Percentiles rank a stretch among this genome's conserved stretches.
Evolutionary conservation across 192 early-diverging fungal genomes (phyloP).

Genomic region (Podila clonocystis): DNA sequence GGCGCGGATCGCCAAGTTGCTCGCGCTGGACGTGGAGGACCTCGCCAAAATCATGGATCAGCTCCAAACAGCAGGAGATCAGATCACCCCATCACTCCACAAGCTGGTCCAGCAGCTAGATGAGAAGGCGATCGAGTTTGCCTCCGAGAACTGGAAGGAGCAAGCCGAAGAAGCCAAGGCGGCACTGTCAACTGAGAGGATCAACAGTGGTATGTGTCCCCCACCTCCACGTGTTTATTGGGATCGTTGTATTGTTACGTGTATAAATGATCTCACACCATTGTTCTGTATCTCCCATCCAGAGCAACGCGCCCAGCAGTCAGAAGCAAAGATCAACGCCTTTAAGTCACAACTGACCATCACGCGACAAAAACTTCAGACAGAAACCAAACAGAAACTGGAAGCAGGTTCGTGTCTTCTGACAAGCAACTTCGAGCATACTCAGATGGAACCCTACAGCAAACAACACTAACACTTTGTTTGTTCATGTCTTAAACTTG

Average conservation of each 20-base stretch:
- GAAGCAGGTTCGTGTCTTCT: constrained; percentile 21
- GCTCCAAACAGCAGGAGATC: constrained; percentile 15
- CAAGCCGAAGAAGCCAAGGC: constrained; percentile 43
- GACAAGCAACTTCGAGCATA: background rate
- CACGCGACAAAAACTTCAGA: constrained; percentile 16
- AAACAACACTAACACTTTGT: background rate
- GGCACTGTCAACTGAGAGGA: constrained; percentile 26
- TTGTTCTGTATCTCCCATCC: background rate
- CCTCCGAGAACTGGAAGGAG: constrained; percentile 24
- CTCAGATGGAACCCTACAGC: background rate
- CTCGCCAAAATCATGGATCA: constrained; percentile 25
- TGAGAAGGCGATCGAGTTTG: constrained; percentile 16
- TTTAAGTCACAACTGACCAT: constrained; percentile 21
- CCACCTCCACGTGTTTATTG: background rate
- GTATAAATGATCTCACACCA: background rate
- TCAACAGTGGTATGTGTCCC: constrained; percentile 32
- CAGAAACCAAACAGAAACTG: constrained; percentile 12
- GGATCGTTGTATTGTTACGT: background rate
- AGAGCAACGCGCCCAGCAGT: constrained; percentile 45
- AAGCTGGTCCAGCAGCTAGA: constrained; percentile 30
- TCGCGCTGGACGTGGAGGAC: constrained; percentile 31
- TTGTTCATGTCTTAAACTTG: background rate
- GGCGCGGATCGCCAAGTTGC: constrained; percentile 33
- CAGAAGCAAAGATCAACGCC: constrained; percentile 27
- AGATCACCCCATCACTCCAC: constrained; percentile 6